These are phyloP conservation scores for Colletotrichum sp. DNA, from an alignment of 2,329 filamentous ascomycete genomes.

Conservation along the genomic window DNA sequence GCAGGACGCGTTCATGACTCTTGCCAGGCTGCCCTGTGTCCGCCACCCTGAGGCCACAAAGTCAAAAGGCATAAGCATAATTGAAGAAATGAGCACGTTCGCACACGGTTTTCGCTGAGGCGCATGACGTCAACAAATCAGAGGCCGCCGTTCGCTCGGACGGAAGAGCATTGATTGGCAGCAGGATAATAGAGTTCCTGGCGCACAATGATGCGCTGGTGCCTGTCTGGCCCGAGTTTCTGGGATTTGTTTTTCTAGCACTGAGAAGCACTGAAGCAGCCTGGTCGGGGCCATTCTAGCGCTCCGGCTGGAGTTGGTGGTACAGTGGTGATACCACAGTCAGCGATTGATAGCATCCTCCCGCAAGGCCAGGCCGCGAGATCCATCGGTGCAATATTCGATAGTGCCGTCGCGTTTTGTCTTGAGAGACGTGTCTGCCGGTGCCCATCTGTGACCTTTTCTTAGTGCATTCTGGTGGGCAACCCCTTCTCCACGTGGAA, in stretches of 20 bases:
- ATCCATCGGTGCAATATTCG: not conserved
- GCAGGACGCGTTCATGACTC: not conserved
- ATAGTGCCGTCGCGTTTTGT: not conserved
- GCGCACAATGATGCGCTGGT: not conserved
- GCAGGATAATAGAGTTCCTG: not conserved
- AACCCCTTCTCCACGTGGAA: not conserved
- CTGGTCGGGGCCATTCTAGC: not conserved
- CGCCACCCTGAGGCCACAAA: not conserved
- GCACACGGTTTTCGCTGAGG: not conserved
- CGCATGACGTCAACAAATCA: conserved; percentile 13
- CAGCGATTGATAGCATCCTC: not conserved
- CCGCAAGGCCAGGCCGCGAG: not conserved
- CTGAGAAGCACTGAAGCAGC: not conserved
- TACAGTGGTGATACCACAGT: not conserved
- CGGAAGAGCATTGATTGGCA: not conserved
- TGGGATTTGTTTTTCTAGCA: not conserved
- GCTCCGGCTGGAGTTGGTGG: not conserved
- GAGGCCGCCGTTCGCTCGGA: not conserved
- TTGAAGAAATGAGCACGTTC: conserved; percentile 8
- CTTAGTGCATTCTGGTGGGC: not conserved
- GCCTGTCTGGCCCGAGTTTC: not conserved
- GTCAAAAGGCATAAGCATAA: conserved; percentile 7
- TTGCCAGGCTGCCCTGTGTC: not conserved
- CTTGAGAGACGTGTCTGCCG: not conserved
- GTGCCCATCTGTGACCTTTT: not conserved